A percentile compares a stretch with the other conserved stretches of the same genome.
Evolutionary conservation across 1,139 yeast species (phyloP).

Genomic region (Pichia sp.): DNA sequence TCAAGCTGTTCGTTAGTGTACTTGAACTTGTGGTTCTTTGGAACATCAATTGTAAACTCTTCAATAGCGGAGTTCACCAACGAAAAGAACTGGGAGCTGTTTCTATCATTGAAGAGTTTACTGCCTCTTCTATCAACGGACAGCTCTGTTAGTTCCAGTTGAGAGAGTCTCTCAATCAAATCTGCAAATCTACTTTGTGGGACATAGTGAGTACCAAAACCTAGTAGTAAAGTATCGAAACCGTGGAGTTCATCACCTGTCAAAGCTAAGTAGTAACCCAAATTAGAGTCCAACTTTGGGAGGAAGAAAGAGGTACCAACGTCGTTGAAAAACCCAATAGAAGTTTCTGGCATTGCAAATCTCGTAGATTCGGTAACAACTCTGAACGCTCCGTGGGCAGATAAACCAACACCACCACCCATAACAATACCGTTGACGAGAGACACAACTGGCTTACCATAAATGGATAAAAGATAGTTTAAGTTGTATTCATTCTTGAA

Average conservation of each 20-base stretch:
- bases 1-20: conserved; percentile 49
- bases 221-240: conserved; percentile 70
- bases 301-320: conserved; percentile 91
- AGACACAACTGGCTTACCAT: conserved; percentile 76
- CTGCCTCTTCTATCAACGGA: conserved; percentile 12
- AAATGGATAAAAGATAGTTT: conserved; percentile 73
- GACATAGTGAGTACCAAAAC: conserved; percentile 88
- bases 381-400: conserved; percentile 92
- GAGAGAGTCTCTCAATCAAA: conserved; percentile 58
- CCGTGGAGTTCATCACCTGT: conserved; percentile 80
- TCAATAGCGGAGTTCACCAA: conserved; percentile 68
- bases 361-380: conserved; percentile 84
- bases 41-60: conserved; percentile 68
- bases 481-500: conserved; percentile 78
- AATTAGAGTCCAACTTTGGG: conserved; percentile 71
- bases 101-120: conserved; percentile 13
- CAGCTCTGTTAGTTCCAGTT: conserved; percentile 35
- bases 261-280: conserved; percentile 80
- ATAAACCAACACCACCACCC: conserved; percentile 98
- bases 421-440: conserved; percentile 89
- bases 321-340: conserved; percentile 94
- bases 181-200: conserved; percentile 56
- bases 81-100: conserved; percentile 37
- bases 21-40: conserved; percentile 55
- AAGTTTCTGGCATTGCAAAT: conserved; percentile 98